Conservation (phyloP, 2,329 filamentous ascomycete species). For the Alternaria viburni region DNA sequence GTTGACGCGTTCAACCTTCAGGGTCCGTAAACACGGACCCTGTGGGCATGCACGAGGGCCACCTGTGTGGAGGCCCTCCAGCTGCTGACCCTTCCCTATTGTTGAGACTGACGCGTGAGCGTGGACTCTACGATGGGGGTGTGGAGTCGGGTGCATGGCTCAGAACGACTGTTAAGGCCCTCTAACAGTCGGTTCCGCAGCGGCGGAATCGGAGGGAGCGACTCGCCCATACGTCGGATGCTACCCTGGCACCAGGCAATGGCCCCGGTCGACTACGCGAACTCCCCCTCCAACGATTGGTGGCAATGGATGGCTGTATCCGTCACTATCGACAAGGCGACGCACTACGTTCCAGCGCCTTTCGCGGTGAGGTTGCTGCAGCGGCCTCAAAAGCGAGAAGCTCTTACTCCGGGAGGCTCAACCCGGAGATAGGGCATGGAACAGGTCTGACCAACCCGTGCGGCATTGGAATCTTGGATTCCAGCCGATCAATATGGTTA, state of each 20-base stretch:
- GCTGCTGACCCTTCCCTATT: too few species aligned
- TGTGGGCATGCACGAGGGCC: not conserved
- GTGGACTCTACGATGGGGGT: not conserved
- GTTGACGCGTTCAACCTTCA: not conserved
- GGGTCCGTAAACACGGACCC: too few species aligned
- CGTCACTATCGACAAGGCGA: not conserved
- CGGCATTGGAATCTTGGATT: not conserved
- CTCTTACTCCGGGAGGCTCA: not conserved
- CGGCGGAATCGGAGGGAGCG: not conserved
- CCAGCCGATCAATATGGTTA: conserved; percentile 2
- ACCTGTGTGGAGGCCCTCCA: not conserved
- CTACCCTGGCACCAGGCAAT: not conserved
- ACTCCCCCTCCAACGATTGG: not conserved
- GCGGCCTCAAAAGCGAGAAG: not conserved
- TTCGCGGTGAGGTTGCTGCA: not conserved
- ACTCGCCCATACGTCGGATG: not conserved
- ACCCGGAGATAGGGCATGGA: conserved; percentile 8
- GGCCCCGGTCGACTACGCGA: not conserved
- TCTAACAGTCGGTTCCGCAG: not conserved
- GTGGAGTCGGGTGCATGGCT: not conserved
- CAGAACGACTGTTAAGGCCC: not conserved
- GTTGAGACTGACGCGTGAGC: too few species aligned
- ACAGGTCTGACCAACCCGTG: conserved; percentile 23
- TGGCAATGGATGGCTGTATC: not conserved
- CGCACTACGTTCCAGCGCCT: conserved; percentile 2